Base-by-base conservation (phyloP, 1,284 basidiomycete genomes). In the Meripilus lineatus region DNA sequence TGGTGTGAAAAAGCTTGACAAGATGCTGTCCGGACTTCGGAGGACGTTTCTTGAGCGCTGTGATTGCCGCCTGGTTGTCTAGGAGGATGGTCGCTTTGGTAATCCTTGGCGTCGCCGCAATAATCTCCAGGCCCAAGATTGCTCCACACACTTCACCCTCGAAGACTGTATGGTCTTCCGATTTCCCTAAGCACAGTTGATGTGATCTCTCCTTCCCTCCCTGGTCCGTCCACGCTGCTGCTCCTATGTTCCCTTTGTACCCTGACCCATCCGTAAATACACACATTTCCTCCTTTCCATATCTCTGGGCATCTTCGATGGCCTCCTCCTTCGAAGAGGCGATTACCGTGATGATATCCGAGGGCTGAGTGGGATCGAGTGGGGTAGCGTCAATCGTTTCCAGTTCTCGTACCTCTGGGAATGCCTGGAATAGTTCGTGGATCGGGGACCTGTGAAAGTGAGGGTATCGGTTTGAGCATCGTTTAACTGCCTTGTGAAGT, bases 91-190 rank as follows among this genome's bases (percentile, higher is more conserved):
- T 35, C 10, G n/a, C 28, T n/a, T 30, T 30, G 28, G 28, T 30
- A n/a, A 30, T 14, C 18, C 34, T 2, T 5, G 15, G 2, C 24
- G 20, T 14, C 15, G 18, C 3, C 8, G 5, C 18, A n/a, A 55
- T 26, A 3, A 57, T 40, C n/a, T 56, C 30, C 1, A 53, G 10
- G 10, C 17, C 21, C n/a, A 38, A 21, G 1, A 56, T 42, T 0
- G 58, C 40, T 3, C 59, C 63, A 0, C 61, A 50, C 0, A 51
- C 40, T 47, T 67, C 58, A 0, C 53, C 63, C 39, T 68, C 61
- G 44, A 57, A 62, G 1, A 62, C 58, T 0, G 59, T 61, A 51
- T 67, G 63, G 11, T 51, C 14, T 1, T 15, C 38, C 1, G 20
- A 1, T 63, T 63, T 0, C 65, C 54, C 42, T 58, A 42, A 35